Evolutionary conservation across 208 protist genomes (phyloP).

Genomic region (Trypanosoma cruzi): DNA sequence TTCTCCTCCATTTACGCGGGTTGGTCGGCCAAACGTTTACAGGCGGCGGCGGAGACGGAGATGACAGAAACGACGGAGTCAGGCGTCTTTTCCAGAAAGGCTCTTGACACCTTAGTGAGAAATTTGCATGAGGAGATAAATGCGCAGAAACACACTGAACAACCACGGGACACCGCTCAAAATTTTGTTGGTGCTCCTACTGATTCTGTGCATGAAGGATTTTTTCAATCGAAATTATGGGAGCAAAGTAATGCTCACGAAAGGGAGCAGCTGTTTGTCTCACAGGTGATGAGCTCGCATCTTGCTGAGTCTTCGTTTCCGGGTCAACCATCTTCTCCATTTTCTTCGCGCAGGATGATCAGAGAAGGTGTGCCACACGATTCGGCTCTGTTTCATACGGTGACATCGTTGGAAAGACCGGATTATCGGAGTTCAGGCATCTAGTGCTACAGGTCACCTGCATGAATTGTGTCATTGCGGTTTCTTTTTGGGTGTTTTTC

Average conservation of each 20-base stretch:
- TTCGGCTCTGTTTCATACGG: neutral
- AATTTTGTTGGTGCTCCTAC: too few relatives aligned
- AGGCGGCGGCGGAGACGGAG: neutral
- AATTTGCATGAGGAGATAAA: slow-evolving; percentile 18
- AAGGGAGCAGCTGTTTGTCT: slow-evolving; percentile 72
- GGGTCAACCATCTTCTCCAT: neutral
- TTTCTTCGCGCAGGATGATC: neutral
- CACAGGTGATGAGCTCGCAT: slow-evolving; percentile 35
- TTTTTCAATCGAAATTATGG: neutral
- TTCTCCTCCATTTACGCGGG: slow-evolving; percentile 25
- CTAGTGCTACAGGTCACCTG: neutral
- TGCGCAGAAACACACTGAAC: neutral
- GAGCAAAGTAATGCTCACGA: slow-evolving; percentile 58
- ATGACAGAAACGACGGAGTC: neutral
- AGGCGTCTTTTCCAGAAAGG: neutral
- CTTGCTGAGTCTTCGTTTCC: neutral
- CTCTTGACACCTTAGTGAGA: slow-evolving; percentile 16
- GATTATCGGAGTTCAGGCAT: neutral
- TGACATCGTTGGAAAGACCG: neutral
- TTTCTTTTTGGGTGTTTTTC: neutral
- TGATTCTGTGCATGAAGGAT: neutral
- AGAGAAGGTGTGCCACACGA: neutral
- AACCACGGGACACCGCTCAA: neutral
- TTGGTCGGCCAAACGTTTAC: slow-evolving; percentile 16
- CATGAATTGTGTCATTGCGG: neutral